Evolutionary conservation across 2,329 filamentous ascomycete genomes (phyloP).

Genomic region (Ploettnerulaceae sp.): DNA sequence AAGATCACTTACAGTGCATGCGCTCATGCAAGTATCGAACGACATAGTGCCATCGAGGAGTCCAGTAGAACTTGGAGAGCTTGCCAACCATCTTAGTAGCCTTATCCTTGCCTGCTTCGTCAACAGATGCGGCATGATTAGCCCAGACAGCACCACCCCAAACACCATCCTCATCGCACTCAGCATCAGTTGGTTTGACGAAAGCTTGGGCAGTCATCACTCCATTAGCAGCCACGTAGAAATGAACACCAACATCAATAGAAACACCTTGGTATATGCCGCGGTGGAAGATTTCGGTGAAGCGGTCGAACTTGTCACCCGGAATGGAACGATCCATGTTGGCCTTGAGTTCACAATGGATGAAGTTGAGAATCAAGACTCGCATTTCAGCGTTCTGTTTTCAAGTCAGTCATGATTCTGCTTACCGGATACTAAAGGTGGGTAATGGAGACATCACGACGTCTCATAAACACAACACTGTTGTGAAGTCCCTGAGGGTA

Average conservation of each 20-base stretch:
- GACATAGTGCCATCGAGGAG: constrained; percentile 14
- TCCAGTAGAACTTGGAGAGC: constrained; percentile 12
- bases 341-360: constrained; percentile 2
- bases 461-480: too few species aligned
- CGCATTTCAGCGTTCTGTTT: constrained; percentile 1
- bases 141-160: not conserved
- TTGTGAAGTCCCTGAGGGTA: too few species aligned
- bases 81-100: constrained; percentile 3
- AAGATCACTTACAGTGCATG: not conserved
- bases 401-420: too few species aligned
- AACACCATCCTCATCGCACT: not conserved
- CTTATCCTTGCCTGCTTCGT: constrained; percentile 11
- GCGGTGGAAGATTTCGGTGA: constrained; percentile 6
- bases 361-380: constrained; percentile 9
- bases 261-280: not conserved
- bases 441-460: too few species aligned
- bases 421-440: too few species aligned
- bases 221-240: not conserved
- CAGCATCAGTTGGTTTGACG: not conserved
- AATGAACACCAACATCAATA: constrained; percentile 9
- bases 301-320: not conserved
- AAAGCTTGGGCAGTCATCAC: constrained; percentile 5
- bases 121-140: not conserved
- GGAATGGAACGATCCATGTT: not conserved
- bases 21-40: constrained; percentile 6